These are phyloP conservation scores for Entomortierella beljakovae DNA, from an alignment of 192 early-diverging fungal species.

Conservation along the genomic window DNA sequence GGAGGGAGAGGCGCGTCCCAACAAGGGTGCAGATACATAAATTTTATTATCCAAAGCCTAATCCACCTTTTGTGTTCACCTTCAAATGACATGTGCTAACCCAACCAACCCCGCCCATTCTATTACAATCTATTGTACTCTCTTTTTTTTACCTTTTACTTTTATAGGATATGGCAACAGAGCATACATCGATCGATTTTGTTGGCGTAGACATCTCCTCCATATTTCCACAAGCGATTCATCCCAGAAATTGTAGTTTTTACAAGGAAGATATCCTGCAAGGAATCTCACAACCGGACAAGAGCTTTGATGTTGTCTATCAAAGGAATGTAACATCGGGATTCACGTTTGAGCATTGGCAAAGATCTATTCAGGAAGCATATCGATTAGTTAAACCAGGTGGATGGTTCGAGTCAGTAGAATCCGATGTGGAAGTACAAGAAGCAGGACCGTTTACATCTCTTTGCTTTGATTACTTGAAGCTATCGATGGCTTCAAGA, in stretches of 20 bases:
- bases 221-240: constrained; percentile 51
- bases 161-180: constrained; percentile 53
- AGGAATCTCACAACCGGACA: constrained; percentile 34
- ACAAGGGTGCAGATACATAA: no score
- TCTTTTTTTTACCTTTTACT: neutral
- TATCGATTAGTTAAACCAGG: constrained; percentile 39
- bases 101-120: neutral
- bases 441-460: constrained; percentile 23
- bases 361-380: constrained; percentile 22
- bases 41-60: no score
- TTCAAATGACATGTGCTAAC: constrained; percentile 18
- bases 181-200: constrained; percentile 37
- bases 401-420: constrained; percentile 54
- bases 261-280: constrained; percentile 26
- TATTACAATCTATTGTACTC: neutral
- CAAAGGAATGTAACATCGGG: constrained; percentile 38
- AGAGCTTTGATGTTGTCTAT: constrained; percentile 46
- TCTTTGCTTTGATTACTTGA: constrained; percentile 25
- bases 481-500: constrained; percentile 30
- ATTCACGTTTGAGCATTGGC: constrained; percentile 43
- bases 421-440: constrained; percentile 34
- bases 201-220: constrained; percentile 52
- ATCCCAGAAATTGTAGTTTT: constrained; percentile 53
- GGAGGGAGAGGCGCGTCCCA: neutral
- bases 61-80: no score